phyloP scores from a whole-genome alignment of 2,329 filamentous ascomycete genomes.

The Colletotrichum tabaci region DNA sequence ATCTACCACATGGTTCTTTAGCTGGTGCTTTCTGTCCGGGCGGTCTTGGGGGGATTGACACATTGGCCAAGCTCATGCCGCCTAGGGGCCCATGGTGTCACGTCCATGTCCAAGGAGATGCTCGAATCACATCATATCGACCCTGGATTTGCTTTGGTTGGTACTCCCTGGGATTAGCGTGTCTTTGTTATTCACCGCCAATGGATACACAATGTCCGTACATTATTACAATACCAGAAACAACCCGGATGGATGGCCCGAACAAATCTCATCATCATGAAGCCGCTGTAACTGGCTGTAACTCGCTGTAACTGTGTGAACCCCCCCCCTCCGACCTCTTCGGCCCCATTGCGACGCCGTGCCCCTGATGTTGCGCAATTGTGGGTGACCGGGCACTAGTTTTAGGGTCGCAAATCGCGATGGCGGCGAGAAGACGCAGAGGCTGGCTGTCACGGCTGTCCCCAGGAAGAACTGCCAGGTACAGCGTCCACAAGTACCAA shows the following conservation, averaged over 20 bases:
- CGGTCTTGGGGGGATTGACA: background rate
- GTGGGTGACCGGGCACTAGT: constrained; percentile 31
- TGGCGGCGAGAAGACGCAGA: constrained; percentile 13
- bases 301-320: constrained; percentile 8
- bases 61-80: background rate
- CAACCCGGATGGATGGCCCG: background rate
- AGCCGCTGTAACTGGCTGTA: background rate
- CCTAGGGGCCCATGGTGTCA: constrained; percentile 15
- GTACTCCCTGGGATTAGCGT: background rate
- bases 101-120: constrained; percentile 7
- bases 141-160: background rate
- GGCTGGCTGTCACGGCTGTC: constrained; percentile 20
- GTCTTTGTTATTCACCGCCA: background rate
- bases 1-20: constrained; percentile 26
- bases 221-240: background rate
- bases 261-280: background rate
- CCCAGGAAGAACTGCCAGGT: constrained; percentile 23
- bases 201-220: background rate
- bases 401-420: constrained; percentile 23
- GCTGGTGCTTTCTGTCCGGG: background rate
- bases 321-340: background rate
- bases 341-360: constrained; percentile 33
- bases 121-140: constrained; percentile 19
- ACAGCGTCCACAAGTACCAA: constrained; percentile 6
- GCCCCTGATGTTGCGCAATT: constrained; percentile 38